Conservation (phyloP, 768 basidiomycete species). For the Ramaria rubella region DNA sequence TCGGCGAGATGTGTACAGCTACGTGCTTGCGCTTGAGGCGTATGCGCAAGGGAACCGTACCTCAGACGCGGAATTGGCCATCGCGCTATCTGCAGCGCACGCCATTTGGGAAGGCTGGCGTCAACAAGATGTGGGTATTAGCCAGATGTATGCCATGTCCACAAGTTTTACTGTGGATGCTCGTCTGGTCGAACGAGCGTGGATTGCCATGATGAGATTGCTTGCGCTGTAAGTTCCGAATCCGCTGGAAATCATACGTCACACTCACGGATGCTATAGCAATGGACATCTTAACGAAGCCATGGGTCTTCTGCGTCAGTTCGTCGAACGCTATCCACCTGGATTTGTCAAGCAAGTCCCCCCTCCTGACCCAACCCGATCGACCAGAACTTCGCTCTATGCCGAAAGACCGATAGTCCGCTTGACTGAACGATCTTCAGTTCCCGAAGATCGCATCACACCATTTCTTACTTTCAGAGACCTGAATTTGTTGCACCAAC, state of each 20-base stretch:
- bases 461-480: conserved; percentile 74
- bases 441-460: conserved; percentile 74
- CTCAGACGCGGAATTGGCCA: conserved; percentile 36
- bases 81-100: conserved; percentile 47
- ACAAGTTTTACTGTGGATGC: conserved; percentile 12
- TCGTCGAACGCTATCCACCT: conserved; percentile 62
- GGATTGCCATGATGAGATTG: conserved; percentile 61
- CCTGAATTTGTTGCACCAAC: conserved; percentile 71
- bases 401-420: conserved; percentile 64
- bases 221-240: conserved; percentile 47
- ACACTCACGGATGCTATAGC: conserved; percentile 21
- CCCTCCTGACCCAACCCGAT: conserved; percentile 41
- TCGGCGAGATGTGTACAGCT: conserved; percentile 45
- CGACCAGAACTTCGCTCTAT: conserved; percentile 50
- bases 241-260: background rate
- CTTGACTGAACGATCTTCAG: conserved; percentile 47
- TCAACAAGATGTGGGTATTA: conserved; percentile 29
- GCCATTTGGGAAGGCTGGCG: conserved; percentile 66
- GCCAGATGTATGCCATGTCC: background rate
- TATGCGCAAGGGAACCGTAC: conserved; percentile 24
- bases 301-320: conserved; percentile 49
- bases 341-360: conserved; percentile 35
- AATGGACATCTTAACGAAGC: conserved; percentile 35
- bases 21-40: conserved; percentile 61
- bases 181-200: conserved; percentile 60